These are phyloP conservation scores for Pisolithus sp. DNA, from an alignment of 768 basidiomycete genomes.

Conservation along the genomic window DNA sequence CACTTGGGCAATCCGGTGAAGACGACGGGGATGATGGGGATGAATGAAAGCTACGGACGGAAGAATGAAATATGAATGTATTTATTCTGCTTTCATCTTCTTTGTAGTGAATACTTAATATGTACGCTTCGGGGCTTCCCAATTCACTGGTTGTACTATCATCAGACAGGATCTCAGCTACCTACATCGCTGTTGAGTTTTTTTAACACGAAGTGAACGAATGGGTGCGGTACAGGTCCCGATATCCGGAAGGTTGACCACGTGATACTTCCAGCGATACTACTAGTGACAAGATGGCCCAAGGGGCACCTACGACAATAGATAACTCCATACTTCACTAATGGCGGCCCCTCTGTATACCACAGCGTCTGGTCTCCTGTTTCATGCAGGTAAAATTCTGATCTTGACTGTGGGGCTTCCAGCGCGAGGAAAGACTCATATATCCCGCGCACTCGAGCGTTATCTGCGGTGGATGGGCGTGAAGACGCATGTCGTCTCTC, in stretches of 20 bases:
- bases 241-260: not conserved
- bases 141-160: too few species aligned
- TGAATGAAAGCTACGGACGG: conserved; percentile 6
- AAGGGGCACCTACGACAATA: too few species aligned
- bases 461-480: conserved; percentile 98
- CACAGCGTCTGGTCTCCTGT: conserved; percentile 80
- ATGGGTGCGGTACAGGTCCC: too few species aligned
- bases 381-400: conserved; percentile 92
- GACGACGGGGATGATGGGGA: conserved; percentile 24
- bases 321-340: not conserved
- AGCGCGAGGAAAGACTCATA: conserved; percentile 94
- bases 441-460: conserved; percentile 91
- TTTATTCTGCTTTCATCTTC: not conserved
- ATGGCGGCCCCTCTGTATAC: conserved; percentile 98
- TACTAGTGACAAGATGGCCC: too few species aligned
- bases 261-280: too few species aligned
- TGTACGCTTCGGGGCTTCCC: too few species aligned
- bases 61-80: not conserved
- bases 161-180: too few species aligned
- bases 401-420: conserved; percentile 90
- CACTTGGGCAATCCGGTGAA: conserved; percentile 20
- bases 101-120: not conserved
- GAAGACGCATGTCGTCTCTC: conserved; percentile 88
- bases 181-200: too few species aligned
- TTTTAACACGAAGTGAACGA: too few species aligned